These are phyloP conservation scores for Myrica gale DNA, from an alignment of 306 rosid genomes.

Conservation along the genomic window DNA sequence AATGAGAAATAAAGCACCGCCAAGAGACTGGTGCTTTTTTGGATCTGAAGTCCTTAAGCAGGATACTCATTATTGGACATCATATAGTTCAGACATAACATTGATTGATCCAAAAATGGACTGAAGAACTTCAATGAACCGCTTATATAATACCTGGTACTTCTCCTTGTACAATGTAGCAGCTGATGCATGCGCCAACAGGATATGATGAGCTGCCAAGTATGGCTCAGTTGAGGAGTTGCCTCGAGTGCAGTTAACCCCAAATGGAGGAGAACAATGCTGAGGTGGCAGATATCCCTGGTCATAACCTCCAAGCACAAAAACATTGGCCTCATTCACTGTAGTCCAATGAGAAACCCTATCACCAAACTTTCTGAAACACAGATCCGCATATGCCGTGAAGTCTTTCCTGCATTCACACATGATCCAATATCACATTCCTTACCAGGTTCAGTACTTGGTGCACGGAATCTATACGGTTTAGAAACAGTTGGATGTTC, in stretches of 20 bases:
- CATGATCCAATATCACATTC: not conserved
- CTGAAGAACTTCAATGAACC: too few relatives aligned
- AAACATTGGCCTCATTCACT: conserved; percentile 39
- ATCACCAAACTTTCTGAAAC: conserved; percentile 53
- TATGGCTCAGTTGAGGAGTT: conserved; percentile 54
- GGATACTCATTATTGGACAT: too few relatives aligned
- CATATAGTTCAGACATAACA: too few relatives aligned
- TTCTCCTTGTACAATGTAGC: conserved; percentile 36
- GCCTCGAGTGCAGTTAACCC: conserved; percentile 38
- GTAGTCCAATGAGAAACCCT: conserved; percentile 57
- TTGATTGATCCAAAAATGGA: too few relatives aligned
- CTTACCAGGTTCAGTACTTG: not conserved
- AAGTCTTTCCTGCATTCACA: conserved; percentile 42
- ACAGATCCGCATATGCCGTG: conserved; percentile 37
- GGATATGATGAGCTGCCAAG: conserved; percentile 41
- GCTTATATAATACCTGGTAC: conserved; percentile 32
- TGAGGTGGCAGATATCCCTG: conserved; percentile 24
- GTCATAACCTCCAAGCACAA: conserved; percentile 27
- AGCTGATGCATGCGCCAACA: conserved; percentile 45
- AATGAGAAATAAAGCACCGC: too few relatives aligned
- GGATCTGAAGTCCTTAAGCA: too few relatives aligned
- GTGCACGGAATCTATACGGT: not conserved
- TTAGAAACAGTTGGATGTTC: not conserved
- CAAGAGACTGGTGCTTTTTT: too few relatives aligned
- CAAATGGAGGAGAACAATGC: conserved; percentile 28